Percentiles rank a stretch among this genome's conserved stretches.
Evolutionary conservation across 805 yeast genomes (phyloP).

Genomic region (Starmerella potacharoeniae): DNA sequence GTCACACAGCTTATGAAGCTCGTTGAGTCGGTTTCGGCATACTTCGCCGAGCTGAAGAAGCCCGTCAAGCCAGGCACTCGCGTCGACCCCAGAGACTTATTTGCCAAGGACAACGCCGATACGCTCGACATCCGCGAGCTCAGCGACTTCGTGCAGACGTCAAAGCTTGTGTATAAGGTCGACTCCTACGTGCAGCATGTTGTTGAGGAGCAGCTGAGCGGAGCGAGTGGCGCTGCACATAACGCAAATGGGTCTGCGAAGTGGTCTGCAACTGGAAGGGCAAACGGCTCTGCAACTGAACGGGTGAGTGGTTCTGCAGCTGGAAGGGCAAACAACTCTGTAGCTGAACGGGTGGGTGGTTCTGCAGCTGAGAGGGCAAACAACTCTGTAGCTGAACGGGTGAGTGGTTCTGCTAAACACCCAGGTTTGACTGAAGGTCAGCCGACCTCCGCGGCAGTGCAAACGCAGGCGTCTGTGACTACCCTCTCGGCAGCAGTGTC

Average conservation of each 20-base stretch:
- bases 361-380: no score
- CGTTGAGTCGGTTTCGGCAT: slow-evolving; percentile 40
- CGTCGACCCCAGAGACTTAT: slow-evolving; percentile 42
- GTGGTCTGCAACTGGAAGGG: no score
- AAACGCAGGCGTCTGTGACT: neutral
- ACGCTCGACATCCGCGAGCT: slow-evolving; percentile 57
- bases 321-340: no score
- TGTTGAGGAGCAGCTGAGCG: neutral
- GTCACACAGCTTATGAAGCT: slow-evolving; percentile 52
- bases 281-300: neutral
- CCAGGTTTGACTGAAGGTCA: no score
- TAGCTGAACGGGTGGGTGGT: no score
- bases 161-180: slow-evolving; percentile 75
- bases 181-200: slow-evolving; percentile 49
- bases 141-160: slow-evolving; percentile 47
- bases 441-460: neutral
- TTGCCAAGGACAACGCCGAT: slow-evolving; percentile 54
- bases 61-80: slow-evolving; percentile 42
- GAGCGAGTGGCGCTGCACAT: no score
- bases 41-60: slow-evolving; percentile 30
- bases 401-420: no score
- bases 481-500: neutral
- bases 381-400: no score
- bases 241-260: neutral
- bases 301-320: no score